Percentiles rank a stretch among this genome's conserved stretches.
Conservation (phyloP, 768 basidiomycete genomes). For the Pisolithus microcarpus region DNA sequence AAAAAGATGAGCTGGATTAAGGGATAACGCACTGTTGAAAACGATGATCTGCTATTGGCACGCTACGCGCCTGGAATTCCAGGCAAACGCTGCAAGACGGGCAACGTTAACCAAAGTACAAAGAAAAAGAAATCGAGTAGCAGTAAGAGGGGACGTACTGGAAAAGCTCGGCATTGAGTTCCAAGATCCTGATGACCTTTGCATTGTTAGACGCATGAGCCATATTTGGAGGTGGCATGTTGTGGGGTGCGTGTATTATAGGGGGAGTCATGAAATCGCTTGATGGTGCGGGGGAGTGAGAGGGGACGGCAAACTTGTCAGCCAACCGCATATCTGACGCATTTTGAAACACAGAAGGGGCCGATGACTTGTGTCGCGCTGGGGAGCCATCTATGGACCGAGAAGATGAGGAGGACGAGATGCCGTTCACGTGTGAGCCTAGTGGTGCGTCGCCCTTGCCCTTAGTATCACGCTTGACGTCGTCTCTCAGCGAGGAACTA, state of each 20-base stretch:
- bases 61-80: slow-evolving; percentile 50
- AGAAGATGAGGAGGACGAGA: slow-evolving; percentile 10
- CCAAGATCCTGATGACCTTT: slow-evolving; percentile 56
- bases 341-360: slow-evolving; percentile 14
- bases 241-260: slow-evolving; percentile 20
- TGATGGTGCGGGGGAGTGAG: slow-evolving; percentile 23
- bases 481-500: slow-evolving; percentile 8
- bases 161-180: slow-evolving; percentile 63
- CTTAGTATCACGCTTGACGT: slow-evolving; percentile 10
- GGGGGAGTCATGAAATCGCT: slow-evolving; percentile 25
- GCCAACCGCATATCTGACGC: slow-evolving; percentile 17
- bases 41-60: slow-evolving; percentile 39
- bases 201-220: slow-evolving; percentile 9
- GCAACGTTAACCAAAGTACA: slow-evolving; percentile 5
- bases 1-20: background rate
- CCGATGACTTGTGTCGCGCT: slow-evolving; percentile 13
- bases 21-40: slow-evolving; percentile 48
- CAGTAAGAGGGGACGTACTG: slow-evolving; percentile 37
- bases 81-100: slow-evolving; percentile 43
- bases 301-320: slow-evolving; percentile 15
- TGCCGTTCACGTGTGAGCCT: slow-evolving; percentile 17
- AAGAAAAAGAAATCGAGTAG: background rate
- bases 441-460: slow-evolving; percentile 7
- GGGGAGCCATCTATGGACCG: slow-evolving; percentile 16
- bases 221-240: slow-evolving; percentile 6